Base-by-base conservation (phyloP, 345 rosid genomes). In the Salix suchowensis region DNA sequence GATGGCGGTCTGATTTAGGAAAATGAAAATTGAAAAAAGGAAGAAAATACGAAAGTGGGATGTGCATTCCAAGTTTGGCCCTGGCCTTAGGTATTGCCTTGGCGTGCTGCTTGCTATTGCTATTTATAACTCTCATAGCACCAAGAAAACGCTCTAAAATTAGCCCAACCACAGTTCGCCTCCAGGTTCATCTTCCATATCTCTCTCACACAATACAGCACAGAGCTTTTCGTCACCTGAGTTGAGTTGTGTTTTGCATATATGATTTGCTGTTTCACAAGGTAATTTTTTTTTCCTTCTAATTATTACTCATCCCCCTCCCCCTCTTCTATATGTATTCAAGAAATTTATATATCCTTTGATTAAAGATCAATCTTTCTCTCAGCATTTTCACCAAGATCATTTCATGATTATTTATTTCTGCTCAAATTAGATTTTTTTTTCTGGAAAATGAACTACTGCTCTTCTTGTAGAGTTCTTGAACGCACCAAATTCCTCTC, bases 141-240 rank as follows among this genome's bases (percentile, higher is more conserved):
- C 78, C 76, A 58, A 69, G 18, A 73, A 81, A 79, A 46, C 65
- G 21, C 74, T 79, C 81, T 68, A 77, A 76, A 68, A 9, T 82
- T 73, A 50, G 86, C 62, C 30, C 28, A 36, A 34, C 24, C 65
- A 58, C 66, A n/a, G 34, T 39, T 15, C 44, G 8, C 28, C 66
- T 24, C 68, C 24, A 12, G 50, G 16, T 46, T 46, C 50, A 12
- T 46, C 16, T 46, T 13, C 50, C 50, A 46, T 13, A 3, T 46
- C 50, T 46, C 50, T 46, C 50, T 9, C 44, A 40, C 44, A 40
- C 44, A 40, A 40, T 2, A 40, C 14, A 40, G 2, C 44, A 40
- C 44, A 40, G 9, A 40, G 44, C 44, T 40, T 40, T 40, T 40
- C 44, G 44, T 46, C 50, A 9, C 44, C 44, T 40, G 44, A 40